A percentile compares a stretch with the other conserved stretches of the same genome.
phyloP scores from a whole-genome alignment of 495 filamentous ascomycete genomes.

The Evansstolkia leycettana region DNA sequence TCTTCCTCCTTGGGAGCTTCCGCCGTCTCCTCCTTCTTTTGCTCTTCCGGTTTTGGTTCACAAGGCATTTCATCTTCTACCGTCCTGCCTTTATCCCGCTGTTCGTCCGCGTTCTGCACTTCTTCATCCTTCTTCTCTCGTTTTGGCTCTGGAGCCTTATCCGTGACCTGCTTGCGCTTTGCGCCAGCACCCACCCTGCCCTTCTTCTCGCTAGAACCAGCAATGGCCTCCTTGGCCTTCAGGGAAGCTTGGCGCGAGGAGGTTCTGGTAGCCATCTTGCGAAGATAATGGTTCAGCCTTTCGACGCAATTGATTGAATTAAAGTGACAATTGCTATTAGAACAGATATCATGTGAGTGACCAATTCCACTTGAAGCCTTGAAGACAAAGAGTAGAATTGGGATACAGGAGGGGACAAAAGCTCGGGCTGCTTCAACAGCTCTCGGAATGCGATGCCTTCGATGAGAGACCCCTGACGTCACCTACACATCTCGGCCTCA shows the following conservation, averaged over 20 bases:
- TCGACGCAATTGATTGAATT: neutral
- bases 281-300: neutral
- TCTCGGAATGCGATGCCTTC: neutral
- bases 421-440: neutral
- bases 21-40: slow-evolving; percentile 3
- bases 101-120: slow-evolving; percentile 1
- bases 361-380: neutral
- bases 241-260: slow-evolving; percentile 31
- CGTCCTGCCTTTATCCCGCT: slow-evolving; percentile 1
- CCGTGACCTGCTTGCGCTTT: slow-evolving; percentile 23
- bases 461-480: slow-evolving; percentile 16
- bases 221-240: slow-evolving; percentile 34
- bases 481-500: slow-evolving; percentile 1
- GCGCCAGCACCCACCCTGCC: slow-evolving; percentile 11
- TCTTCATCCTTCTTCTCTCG: slow-evolving; percentile 20
- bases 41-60: neutral
- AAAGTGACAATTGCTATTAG: neutral
- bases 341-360: neutral
- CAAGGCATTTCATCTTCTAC: neutral
- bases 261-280: slow-evolving; percentile 24
- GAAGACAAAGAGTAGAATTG: too few relatives aligned
- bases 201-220: slow-evolving; percentile 13
- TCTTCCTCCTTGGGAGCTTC: too few relatives aligned
- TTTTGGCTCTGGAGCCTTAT: slow-evolving; percentile 17
- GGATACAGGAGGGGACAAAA: neutral